Evolutionary conservation across 2,329 filamentous ascomycete genomes (phyloP), one percentile per base, ranked within the genome.

Genomic region (Colletotrichum chlorophyti): DNA sequence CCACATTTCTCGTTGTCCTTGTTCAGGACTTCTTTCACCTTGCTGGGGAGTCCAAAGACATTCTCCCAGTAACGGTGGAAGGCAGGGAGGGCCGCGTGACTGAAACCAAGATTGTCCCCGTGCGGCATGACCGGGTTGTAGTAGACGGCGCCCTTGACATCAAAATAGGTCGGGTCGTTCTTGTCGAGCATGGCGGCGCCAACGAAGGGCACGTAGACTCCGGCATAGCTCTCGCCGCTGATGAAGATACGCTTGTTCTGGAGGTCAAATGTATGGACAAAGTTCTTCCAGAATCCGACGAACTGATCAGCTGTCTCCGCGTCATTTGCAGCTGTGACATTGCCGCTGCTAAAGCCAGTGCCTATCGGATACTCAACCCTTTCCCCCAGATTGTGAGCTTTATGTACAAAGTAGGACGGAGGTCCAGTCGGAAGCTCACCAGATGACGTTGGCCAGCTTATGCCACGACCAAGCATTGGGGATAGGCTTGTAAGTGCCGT

Each of bases 151-250:
- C 85, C 87, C 32, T 83, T 78, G 7, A 93, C 71, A 68, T 93
- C 82, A 71, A 85, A 93, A 73, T 91, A 87, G 9, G 74, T 76
- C 4, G 77, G 83, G 71, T 90, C 88, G 77, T 99, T 99, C 60
- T 91, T 91, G 40, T 93, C 88, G 55, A 97, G 80, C 54, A 99
- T 96, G 19, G 90, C 90, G 68, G 88, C 88, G 14, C 93, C 91
- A 63, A 99, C 95, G 72, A 99, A 97, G 2, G 95, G 95, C 60
- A 99, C 97, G 74, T 98, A 89, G 70, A 98, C 94, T 34, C 95
- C 95, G 5, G 95, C 95, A 71, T 93, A 99, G 1, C 94, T 98
- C 77, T 99, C 95, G 66, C 96, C 95, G 2, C 94, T 91, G 64
- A 99, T 83, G 73, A 97, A 99, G 21, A 99, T 86, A 80, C 66